Base-by-base conservation (phyloP, 768 basidiomycete species). In the Amanita rubescens region DNA sequence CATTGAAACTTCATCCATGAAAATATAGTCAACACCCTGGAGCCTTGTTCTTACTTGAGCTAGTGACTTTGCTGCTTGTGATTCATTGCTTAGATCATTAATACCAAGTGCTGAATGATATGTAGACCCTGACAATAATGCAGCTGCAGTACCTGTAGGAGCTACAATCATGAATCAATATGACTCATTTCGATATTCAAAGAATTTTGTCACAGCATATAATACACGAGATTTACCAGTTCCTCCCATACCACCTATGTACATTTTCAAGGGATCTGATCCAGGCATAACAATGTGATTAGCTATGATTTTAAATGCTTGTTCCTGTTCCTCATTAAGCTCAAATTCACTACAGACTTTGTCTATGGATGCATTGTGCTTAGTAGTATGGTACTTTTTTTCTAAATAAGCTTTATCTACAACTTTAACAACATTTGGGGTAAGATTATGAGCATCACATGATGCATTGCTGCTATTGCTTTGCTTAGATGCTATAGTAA, bases 221-320 rank as follows among this genome's bases (percentile, higher is more conserved):
- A 72, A 58, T 0, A 72, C 67, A 25, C 65, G 63, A 0, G 64
- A 60, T 54, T 71, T 72, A 0, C 69, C 67, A 12, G 68, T 69
- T 0, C 69, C 70, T 39, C 65, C 68, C 55, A 65, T 62, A 2
- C 70, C 70, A 17, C 65, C 67, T 3, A 71, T 38, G 42, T 69
- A 65, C 67, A 73, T 67, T 44, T 57, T 57, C 0, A 73, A 48
- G 17, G 62, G 67, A 0, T 61, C 58, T 6, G 56, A 60, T 70
- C 27, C 27, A 30, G 27, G 27, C 27, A 30, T 30, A 30, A 30
- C 27, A 30, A 30, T 30, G 8, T 30, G 69, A 35, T 69, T 58
- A 3, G 64, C 63, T 10, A 71, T 58, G 17, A 69, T 62, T 0
- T 57, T 9, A 53, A 70, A 70, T 3, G 68, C 70, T 30, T 63